Evolutionary conservation across 208 protist species (phyloP), one percentile per base, ranked within the genome.

Genomic region (Phytomonas sp.): DNA sequence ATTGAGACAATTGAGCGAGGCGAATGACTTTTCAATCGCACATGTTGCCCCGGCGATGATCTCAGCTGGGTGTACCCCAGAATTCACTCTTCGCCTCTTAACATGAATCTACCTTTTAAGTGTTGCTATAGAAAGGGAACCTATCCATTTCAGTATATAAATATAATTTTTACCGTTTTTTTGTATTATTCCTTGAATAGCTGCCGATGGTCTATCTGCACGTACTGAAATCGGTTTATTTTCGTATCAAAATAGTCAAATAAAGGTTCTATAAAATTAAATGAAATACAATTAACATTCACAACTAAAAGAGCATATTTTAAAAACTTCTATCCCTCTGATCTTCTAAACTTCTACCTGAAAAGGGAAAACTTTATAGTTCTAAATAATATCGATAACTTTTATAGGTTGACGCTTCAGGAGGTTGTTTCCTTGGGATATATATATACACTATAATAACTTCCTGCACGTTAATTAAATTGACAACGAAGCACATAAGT

Each of bases 11-110:
- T 29, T 76, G 16, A 73, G 69, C 12, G 71, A 64, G 14, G 60
- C 33, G 34, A 61, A 73, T 19, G 67, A 45, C 0, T 60, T 86
- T 29, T 80, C 77, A 19, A 66, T 76, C 23, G 73, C 67, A 2
- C 73, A 62, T 8, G 80, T 75, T 29, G 80, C 77, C 19, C 77
- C 80, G 6, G 78, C 78, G 5, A 37, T 85, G 29, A 69, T 85
- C 8, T 79, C 80, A 14, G 71, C 72, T 19, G 80, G 80, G 26
- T 69, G 62, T 26, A 45, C 61, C 10, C 69, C 73, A 1, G 77
- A 85, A 14, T 60, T 80, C 19, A 77, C 72, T 26, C 64, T 85
- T 11, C 71, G 82, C 31, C 45, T 85, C 34, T 60, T 85, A 37
- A 66, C 77, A 34, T 34, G 60, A 63, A 63, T 34, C 30, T 56